Base-by-base conservation (phyloP, 164 flowering plant genomes). In the Umbilicus rupestris region DNA sequence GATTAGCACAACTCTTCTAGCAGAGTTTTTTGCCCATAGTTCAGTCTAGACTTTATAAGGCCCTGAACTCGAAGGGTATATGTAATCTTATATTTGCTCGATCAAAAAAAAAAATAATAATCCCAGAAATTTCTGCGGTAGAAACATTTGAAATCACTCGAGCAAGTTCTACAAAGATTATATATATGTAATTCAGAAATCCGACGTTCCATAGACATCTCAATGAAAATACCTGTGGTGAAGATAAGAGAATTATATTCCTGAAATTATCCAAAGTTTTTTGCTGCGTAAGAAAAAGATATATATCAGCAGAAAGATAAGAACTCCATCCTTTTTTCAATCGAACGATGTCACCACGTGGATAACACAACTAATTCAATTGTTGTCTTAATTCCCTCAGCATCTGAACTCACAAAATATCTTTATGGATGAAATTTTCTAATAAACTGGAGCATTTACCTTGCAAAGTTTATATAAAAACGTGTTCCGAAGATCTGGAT, bases 381-480 rank as follows among this genome's bases (percentile, higher is more conserved):
- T 35, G 7, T 35, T n/a, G n/a, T n/a, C n/a, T n/a, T n/a, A n/a
- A 35, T 35, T 3, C 37, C 37, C 37, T 35, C 4, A 0, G 37
- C 37, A 35, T 3, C 7, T 5, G 7, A 35, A 41, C 16, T 41
- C 12, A 41, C 44, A 41, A 49, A 22, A 7, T 49, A 5, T 22
- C 26, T 49, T 49, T 49, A 7, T n/a, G 55, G 28, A 20, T 49
- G 55, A 20, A 6, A 19, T 1, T n/a, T 49, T 47, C 24, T 47
- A 10, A 39, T 7, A 1, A 29, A 52, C 12, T 30, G 5, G 52
- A 45, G n/a, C 47, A 17, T 33, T 26, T 85, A 92, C 97, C 99
- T 88, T 84, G 70, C 84, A 84, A 30, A 95, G 97, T 73, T 83
- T 86, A 85, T 87, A 95, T 62, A 95, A 84, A 81, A 92, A 95